Evolutionary conservation across 148 eudicot genomes (phyloP).

Genomic region (Rheum nobile): DNA sequence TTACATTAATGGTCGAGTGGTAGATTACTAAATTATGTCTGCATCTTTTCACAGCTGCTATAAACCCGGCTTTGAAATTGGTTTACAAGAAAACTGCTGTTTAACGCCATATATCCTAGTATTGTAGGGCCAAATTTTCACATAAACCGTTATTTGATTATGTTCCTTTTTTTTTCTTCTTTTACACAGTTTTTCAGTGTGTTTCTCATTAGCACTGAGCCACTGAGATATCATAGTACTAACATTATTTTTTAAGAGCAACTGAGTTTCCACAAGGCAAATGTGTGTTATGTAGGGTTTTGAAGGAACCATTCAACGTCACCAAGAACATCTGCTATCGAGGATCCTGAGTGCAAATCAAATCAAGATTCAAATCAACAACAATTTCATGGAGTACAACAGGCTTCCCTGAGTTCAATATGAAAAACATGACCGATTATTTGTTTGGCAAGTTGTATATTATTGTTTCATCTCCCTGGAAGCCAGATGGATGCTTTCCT

Average conservation of each 20-base stretch:
- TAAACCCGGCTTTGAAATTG: background rate
- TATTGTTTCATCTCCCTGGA: background rate
- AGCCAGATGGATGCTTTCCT: background rate
- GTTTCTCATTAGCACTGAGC: background rate
- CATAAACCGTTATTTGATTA: no score
- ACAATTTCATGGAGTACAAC: background rate
- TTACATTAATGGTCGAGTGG: background rate
- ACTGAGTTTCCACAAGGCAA: background rate
- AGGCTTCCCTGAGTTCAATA: background rate
- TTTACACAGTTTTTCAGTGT: background rate
- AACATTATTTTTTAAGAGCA: background rate
- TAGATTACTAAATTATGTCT: background rate
- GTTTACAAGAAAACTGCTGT: background rate
- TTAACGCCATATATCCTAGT: background rate
- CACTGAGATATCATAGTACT: background rate
- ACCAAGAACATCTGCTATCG: background rate
- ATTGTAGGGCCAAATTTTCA: background rate
- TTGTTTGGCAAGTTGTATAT: background rate
- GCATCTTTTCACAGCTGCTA: background rate
- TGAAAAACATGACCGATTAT: background rate
- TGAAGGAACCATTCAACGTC: background rate
- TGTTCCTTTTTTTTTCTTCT: no score
- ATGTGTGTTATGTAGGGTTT: background rate
- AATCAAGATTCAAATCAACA: background rate
- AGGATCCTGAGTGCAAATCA: conserved; percentile 1